Evolutionary conservation across 2,329 filamentous ascomycete species (phyloP).

Genomic region (Monosporascus sp.): DNA sequence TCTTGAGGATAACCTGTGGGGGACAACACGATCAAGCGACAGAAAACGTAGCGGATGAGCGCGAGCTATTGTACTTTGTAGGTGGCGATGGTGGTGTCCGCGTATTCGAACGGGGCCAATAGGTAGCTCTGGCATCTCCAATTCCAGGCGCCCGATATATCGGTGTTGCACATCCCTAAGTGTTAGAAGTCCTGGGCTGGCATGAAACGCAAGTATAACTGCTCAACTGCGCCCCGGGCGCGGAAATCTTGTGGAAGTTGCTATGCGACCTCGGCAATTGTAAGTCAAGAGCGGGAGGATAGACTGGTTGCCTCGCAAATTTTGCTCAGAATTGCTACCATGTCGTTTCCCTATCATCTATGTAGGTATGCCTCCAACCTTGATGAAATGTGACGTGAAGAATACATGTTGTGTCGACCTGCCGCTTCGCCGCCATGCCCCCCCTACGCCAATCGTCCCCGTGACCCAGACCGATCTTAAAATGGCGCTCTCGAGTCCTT

Average conservation of each 20-base stretch:
- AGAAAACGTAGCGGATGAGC: constrained; percentile 41
- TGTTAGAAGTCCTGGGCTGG: not conserved
- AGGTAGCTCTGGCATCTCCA: constrained; percentile 13
- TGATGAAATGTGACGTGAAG: constrained; percentile 28
- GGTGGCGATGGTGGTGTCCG: constrained; percentile 71
- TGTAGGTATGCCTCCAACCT: constrained; percentile 19
- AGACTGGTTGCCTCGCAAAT: constrained; percentile 28
- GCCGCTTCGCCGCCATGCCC: constrained; percentile 29
- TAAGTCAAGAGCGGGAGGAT: constrained; percentile 2
- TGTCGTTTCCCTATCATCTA: constrained; percentile 24
- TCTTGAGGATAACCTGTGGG: constrained; percentile 68
- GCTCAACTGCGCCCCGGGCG: not conserved
- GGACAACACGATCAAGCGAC: constrained; percentile 22
- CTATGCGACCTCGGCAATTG: not conserved
- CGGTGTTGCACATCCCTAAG: constrained; percentile 7
- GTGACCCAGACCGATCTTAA: constrained; percentile 23
- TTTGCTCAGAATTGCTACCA: constrained; percentile 24
- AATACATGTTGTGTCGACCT: constrained; percentile 10
- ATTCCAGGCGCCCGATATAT: constrained; percentile 7
- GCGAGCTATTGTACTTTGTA: constrained; percentile 77
- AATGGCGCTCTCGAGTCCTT: constrained; percentile 63
- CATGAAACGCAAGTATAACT: not conserved
- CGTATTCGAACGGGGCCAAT: constrained; percentile 79
- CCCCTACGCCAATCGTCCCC: constrained; percentile 22
- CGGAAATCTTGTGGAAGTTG: not conserved